Percentiles rank a stretch among this genome's conserved stretches.
phyloP scores from a whole-genome alignment of 2,329 filamentous ascomycete genomes.

The Boeremia lycopersici region DNA sequence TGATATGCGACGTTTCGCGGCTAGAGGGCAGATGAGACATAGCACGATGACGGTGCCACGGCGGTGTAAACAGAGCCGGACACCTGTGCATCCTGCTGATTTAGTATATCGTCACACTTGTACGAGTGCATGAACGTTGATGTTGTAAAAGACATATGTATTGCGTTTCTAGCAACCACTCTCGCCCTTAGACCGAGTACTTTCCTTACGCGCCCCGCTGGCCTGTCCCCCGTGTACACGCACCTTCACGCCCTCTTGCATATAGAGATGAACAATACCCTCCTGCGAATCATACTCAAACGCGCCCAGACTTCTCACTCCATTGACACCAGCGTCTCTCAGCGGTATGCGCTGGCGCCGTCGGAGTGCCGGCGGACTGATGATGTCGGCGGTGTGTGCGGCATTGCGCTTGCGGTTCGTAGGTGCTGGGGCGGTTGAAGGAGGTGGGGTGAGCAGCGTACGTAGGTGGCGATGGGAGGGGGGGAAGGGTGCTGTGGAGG shows the following conservation, averaged over 20 bases:
- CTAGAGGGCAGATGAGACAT: too few relatives aligned
- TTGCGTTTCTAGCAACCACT: too few relatives aligned
- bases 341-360: neutral
- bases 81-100: too few relatives aligned
- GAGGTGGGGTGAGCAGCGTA: neutral
- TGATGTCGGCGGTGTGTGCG: neutral
- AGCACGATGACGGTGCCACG: too few relatives aligned
- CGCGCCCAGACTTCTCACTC: neutral
- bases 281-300: conserved; percentile 3
- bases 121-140: too few relatives aligned
- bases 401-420: neutral
- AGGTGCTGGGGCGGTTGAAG: neutral
- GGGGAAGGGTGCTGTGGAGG: conserved; percentile 3
- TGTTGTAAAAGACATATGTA: too few relatives aligned
- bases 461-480: neutral
- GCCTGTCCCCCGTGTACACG: neutral
- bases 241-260: neutral
- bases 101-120: too few relatives aligned
- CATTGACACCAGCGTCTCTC: neutral
- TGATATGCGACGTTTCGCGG: too few relatives aligned
- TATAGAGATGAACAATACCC: neutral
- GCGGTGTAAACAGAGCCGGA: too few relatives aligned
- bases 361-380: conserved; percentile 1
- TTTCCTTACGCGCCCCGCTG: too few relatives aligned
- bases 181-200: too few relatives aligned